Conservation (phyloP, 768 basidiomycete genomes). For the Daedalea quercina region DNA sequence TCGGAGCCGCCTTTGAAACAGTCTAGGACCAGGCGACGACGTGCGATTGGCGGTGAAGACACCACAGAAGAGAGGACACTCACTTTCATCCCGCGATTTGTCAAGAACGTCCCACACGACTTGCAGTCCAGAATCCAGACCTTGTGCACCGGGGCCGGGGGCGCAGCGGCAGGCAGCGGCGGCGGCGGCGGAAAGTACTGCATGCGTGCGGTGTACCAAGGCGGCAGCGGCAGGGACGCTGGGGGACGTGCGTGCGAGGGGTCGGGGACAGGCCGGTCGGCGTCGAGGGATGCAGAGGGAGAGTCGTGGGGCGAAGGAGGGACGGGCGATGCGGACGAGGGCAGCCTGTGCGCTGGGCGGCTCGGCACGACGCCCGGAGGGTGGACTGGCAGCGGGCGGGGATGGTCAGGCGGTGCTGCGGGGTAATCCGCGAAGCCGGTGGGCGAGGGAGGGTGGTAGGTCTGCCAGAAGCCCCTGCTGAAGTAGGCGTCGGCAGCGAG, state of each 20-base stretch:
- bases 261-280: neutral
- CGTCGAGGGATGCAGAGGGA: neutral
- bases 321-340: neutral
- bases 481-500: neutral
- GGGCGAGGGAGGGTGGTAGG: no score
- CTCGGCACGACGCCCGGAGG: neutral
- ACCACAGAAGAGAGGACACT: conserved; percentile 11
- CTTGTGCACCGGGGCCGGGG: conserved; percentile 44
- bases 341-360: neutral
- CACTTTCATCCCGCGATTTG: conserved; percentile 84
- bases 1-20: no score
- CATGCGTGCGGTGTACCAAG: neutral
- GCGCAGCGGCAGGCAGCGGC: conserved; percentile 2
- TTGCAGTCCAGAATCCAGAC: conserved; percentile 81
- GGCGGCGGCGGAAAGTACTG: conserved; percentile 1
- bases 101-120: conserved; percentile 65
- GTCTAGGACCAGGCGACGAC: no score
- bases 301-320: neutral
- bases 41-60: no score
- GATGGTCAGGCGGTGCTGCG: neutral
- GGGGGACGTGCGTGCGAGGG: neutral
- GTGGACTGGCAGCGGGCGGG: neutral
- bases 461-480: no score
- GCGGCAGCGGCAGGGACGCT: neutral
- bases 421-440: neutral